Base-by-base conservation (phyloP, 306 rosid genomes). In the Citrullus amarus region DNA sequence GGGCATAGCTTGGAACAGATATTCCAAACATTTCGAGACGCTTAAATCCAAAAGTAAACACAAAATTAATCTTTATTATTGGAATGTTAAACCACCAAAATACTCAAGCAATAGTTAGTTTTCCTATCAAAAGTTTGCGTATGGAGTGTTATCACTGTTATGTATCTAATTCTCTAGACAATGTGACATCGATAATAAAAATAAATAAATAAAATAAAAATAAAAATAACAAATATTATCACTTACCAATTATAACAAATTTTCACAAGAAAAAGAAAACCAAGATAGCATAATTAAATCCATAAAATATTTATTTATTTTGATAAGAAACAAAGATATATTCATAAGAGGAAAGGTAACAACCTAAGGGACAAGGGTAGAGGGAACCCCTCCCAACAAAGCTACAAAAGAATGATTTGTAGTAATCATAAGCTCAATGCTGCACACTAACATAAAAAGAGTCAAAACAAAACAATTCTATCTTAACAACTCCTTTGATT, bases 1-100 rank as follows among this genome's bases (percentile, higher is more conserved):
- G 92, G 82, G 91, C 99, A 86, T 95, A 95, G 86, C 90, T 91
- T 79, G 99, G 99, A 88, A 95, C 90, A 43, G 97, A 89, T 76
- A 95, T 86, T 88, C 90, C 96, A 84, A 72, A 91, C 91, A 79
- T 79, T 84, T 92, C 92, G 59, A 95, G 99, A 76, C 80, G 89
- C 99, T 95, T 79, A 80, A 85, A 82, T 76, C 84, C 86, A 86
- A 80, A 78, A 81, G 48, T 77, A 14, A 73, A 30, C 60, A 14
- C 4, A 79, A 74, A 30, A 80, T 82, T 69, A 90, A 79, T 17
- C 44, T 61, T 56, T n/a, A 48, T 20, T n/a, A 73, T 41, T 80
- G 67, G n/a, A 77, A 70, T 46, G 22, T 67, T 39, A 82, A 22
- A 79, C 55, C 53, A 36, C 50, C 28, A 32, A 15, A 50, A 73